Percentiles rank a stretch among this genome's conserved stretches.
Conservation (phyloP, 106 monocot genomes). For the Allium cepa region DNA sequence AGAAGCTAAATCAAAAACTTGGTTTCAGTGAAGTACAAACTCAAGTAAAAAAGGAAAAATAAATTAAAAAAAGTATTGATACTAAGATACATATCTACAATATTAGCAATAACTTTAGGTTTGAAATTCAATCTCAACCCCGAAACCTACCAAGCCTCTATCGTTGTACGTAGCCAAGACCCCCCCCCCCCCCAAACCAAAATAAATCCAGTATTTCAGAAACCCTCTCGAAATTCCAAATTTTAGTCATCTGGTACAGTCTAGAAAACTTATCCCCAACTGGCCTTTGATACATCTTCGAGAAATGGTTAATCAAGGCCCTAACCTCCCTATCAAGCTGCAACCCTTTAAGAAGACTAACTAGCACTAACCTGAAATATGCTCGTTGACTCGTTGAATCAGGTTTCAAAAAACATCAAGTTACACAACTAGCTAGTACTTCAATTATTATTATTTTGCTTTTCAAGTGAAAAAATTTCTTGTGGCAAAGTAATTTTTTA, state of each 20-base stretch:
- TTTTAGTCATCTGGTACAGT: slow-evolving; percentile 84
- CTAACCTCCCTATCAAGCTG: slow-evolving; percentile 95
- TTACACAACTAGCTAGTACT: too few relatives aligned
- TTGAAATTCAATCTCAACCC: slow-evolving; percentile 74
- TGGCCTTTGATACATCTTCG: slow-evolving; percentile 79
- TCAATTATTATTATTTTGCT: too few relatives aligned
- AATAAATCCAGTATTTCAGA: slow-evolving; percentile 84
- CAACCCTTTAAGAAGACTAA: slow-evolving; percentile 85
- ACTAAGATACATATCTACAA: slow-evolving; percentile 15
- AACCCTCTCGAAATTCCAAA: slow-evolving; percentile 84
- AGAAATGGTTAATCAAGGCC: slow-evolving; percentile 87
- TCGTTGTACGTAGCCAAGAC: slow-evolving; percentile 72
- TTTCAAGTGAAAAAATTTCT: too few relatives aligned
- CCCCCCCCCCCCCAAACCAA: too few relatives aligned
- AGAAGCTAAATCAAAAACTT: too few relatives aligned
- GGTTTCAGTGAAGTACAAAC: too few relatives aligned
- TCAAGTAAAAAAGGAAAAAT: neutral
- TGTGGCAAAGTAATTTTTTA: too few relatives aligned
- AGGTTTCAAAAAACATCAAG: too few relatives aligned
- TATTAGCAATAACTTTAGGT: slow-evolving; percentile 83
- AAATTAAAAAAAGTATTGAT: neutral
- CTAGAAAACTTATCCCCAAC: slow-evolving; percentile 90
- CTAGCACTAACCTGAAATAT: too few relatives aligned
- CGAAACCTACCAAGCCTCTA: slow-evolving; percentile 82
- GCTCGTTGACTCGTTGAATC: too few relatives aligned